Percentiles rank a stretch among this genome's conserved stretches.
Conservation (phyloP, 1,284 basidiomycete species). For the Leccinum pseudoinsigne region DNA sequence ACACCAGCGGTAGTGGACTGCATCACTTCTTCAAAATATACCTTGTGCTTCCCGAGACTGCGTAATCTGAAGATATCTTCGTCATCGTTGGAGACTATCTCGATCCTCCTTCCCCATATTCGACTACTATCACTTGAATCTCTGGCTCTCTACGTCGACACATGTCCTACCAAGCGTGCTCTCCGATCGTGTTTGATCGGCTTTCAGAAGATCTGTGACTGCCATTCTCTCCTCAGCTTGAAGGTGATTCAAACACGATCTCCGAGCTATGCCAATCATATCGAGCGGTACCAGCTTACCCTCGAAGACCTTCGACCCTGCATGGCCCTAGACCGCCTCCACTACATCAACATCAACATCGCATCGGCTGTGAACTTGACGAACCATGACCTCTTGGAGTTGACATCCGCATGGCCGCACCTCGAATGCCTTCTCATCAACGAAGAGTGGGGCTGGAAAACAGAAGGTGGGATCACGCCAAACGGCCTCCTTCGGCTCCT, state of each 20-base stretch:
- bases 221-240: conserved; percentile 8
- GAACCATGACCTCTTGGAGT: conserved; percentile 14
- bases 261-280: not conserved
- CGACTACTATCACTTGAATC: conserved; percentile 17
- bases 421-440: conserved; percentile 21
- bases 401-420: conserved; percentile 20
- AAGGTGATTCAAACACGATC: conserved; percentile 17
- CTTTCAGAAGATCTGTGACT: conserved; percentile 14
- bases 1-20: not conserved
- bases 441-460: conserved; percentile 22
- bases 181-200: conserved; percentile 11
- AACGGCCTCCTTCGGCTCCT: conserved; percentile 18
- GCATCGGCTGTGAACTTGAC: conserved; percentile 13
- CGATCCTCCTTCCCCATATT: conserved; percentile 6
- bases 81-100: conserved; percentile 10
- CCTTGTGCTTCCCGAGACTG: conserved; percentile 15
- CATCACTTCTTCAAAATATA: conserved; percentile 4
- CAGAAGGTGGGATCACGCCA: conserved; percentile 18
- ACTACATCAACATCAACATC: conserved; percentile 15
- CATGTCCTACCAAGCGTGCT: conserved; percentile 12
- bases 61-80: conserved; percentile 16
- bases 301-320: conserved; percentile 20
- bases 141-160: conserved; percentile 15
- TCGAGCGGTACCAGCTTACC: conserved; percentile 13
- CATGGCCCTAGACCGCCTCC: conserved; percentile 16